These are phyloP conservation scores for Podila clonocystis DNA, from an alignment of 192 early-diverging fungal species.

Conservation along the genomic window DNA sequence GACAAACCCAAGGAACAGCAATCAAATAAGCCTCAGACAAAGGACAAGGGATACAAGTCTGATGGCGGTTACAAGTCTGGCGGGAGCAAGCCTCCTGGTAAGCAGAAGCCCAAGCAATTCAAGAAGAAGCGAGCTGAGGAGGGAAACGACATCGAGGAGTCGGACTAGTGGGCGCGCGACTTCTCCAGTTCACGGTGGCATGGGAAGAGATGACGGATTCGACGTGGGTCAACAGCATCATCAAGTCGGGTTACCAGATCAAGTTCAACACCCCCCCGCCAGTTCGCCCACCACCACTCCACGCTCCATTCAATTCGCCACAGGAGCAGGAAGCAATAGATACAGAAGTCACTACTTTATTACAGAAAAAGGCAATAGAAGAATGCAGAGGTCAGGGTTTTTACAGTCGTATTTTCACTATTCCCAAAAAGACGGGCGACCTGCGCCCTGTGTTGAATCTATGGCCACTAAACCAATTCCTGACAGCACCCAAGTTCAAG, in stretches of 20 bases:
- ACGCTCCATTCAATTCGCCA: too few species aligned
- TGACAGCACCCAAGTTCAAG: constrained; percentile 3
- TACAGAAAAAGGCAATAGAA: background rate
- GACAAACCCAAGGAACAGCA: background rate
- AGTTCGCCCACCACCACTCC: background rate
- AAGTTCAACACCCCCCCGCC: background rate
- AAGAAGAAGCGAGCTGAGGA: background rate
- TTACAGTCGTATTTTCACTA: constrained; percentile 1
- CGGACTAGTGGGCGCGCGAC: constrained; percentile 15
- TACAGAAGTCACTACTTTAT: background rate
- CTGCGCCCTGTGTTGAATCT: constrained; percentile 10
- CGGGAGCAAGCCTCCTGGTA: constrained; percentile 1
- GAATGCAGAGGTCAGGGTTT: background rate
- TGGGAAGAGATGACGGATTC: constrained; percentile 9
- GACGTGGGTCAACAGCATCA: too few species aligned
- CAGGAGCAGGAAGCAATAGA: background rate
- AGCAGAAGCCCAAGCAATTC: too few species aligned
- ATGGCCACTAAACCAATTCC: background rate
- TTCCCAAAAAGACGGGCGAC: constrained; percentile 19
- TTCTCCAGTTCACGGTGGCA: constrained; percentile 14
- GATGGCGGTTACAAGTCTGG: too few species aligned
- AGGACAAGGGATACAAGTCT: background rate
- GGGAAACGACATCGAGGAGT: constrained; percentile 13
- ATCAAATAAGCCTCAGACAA: background rate
- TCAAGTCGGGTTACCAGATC: too few species aligned